Conservation (phyloP, 495 filamentous ascomycete genomes). For the Bombardia bombarda region DNA sequence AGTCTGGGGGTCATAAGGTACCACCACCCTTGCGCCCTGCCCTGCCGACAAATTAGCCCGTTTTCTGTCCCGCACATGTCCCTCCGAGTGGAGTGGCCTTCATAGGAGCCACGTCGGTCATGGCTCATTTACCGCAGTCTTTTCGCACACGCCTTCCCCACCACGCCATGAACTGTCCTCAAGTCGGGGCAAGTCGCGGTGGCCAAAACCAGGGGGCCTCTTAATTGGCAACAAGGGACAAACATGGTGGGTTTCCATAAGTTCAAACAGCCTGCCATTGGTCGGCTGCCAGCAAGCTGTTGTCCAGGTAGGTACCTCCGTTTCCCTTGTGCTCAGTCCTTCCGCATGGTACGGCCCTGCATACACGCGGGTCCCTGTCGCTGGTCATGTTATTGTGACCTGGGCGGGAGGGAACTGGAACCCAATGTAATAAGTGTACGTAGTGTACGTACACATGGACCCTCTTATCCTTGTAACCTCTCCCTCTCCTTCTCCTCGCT, state of each 20-base stretch:
- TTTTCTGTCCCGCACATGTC: slow-evolving; percentile 21
- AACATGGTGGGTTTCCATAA: slow-evolving; percentile 7
- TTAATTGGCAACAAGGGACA: slow-evolving; percentile 10
- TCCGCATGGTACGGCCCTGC: slow-evolving; percentile 11
- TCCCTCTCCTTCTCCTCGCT: background rate
- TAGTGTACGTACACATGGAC: slow-evolving; percentile 3
- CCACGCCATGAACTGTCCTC: slow-evolving; percentile 13
- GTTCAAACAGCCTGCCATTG: slow-evolving; percentile 9
- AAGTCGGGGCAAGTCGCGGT: slow-evolving; percentile 6
- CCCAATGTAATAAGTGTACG: no score
- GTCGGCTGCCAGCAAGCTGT: slow-evolving; percentile 7
- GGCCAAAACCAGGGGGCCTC: slow-evolving; percentile 14
- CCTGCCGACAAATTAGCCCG: slow-evolving; percentile 26
- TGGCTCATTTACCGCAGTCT: slow-evolving; percentile 23
- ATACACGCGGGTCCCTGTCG: slow-evolving; percentile 17
- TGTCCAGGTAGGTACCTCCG: background rate
- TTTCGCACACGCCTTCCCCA: slow-evolving; percentile 17
- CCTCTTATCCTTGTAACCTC: slow-evolving; percentile 7
- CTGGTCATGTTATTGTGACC: slow-evolving; percentile 20
- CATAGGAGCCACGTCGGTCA: slow-evolving; percentile 34
- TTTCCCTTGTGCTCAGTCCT: background rate
- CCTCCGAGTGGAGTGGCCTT: slow-evolving; percentile 14
- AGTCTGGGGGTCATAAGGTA: slow-evolving; percentile 5
- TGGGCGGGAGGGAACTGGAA: slow-evolving; percentile 11
- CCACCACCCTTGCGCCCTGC: slow-evolving; percentile 8